phyloP scores from a whole-genome alignment of 1,139 yeast genomes.

The Lizanozyma gosingica region DNA sequence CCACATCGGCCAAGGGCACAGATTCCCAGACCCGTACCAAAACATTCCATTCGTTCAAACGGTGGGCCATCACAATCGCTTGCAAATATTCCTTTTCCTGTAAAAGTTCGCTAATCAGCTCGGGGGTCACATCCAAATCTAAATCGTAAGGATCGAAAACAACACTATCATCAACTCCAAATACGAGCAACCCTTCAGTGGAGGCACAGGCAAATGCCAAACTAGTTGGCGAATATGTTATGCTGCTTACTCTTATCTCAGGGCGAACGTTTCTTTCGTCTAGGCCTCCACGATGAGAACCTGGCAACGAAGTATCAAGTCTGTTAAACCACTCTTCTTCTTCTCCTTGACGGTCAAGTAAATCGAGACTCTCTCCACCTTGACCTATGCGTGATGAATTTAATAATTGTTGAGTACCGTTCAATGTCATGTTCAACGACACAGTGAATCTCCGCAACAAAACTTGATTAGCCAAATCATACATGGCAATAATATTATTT shows the following conservation, averaged over 20 bases:
- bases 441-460: slow-evolving; percentile 72
- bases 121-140: slow-evolving; percentile 88
- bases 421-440: slow-evolving; percentile 81
- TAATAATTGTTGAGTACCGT: slow-evolving; percentile 76
- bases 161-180: slow-evolving; percentile 66
- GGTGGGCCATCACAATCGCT: slow-evolving; percentile 87
- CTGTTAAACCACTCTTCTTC: slow-evolving; percentile 81
- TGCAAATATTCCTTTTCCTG: slow-evolving; percentile 63
- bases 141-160: slow-evolving; percentile 92
- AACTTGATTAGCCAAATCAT: slow-evolving; percentile 84
- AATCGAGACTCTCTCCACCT: slow-evolving; percentile 69
- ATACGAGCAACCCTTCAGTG: slow-evolving; percentile 85
- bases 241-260: slow-evolving; percentile 66
- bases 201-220: slow-evolving; percentile 91
- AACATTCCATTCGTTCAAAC: slow-evolving; percentile 74
- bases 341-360: slow-evolving; percentile 81
- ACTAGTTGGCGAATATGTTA: slow-evolving; percentile 85
- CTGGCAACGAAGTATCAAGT: slow-evolving; percentile 70
- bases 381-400: slow-evolving; percentile 81
- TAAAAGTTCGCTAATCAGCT: slow-evolving; percentile 54
- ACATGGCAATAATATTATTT: slow-evolving; percentile 82
- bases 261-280: slow-evolving; percentile 75
- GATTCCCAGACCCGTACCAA: slow-evolving; percentile 67
- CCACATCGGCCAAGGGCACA: slow-evolving; percentile 68
- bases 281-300: slow-evolving; percentile 64